phyloP scores from a whole-genome alignment of 2,329 filamentous ascomycete species.

The Verticillium tricorpus region DNA sequence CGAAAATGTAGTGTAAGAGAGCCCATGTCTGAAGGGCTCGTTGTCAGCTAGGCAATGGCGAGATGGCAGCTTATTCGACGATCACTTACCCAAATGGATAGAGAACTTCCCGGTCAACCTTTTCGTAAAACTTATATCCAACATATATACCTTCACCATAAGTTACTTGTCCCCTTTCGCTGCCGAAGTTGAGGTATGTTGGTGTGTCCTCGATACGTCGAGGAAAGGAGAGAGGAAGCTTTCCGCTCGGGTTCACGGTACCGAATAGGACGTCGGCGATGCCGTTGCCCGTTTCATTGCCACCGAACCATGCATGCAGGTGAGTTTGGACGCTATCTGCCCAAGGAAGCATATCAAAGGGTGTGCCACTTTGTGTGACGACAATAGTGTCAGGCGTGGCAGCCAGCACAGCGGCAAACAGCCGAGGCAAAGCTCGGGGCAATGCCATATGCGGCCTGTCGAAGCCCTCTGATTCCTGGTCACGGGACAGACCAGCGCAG shows the following conservation, averaged over 20 bases:
- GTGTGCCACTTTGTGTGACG: not conserved
- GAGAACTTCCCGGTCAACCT: not conserved
- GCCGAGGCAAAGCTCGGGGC: not conserved
- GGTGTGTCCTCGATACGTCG: conserved; percentile 3
- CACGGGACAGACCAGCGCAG: conserved; percentile 49
- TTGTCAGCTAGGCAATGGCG: not conserved
- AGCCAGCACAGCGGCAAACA: not conserved
- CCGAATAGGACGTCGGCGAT: conserved; percentile 7
- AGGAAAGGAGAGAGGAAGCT: conserved; percentile 8
- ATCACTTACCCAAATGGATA: conserved; percentile 3
- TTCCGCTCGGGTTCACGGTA: conserved; percentile 8
- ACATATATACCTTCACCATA: conserved; percentile 6
- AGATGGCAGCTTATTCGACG: not conserved
- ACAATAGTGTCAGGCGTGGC: not conserved
- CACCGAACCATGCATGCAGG: conserved; percentile 7
- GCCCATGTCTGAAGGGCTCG: conserved; percentile 32
- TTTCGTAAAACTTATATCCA: conserved; percentile 5
- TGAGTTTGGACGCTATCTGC: conserved; percentile 1
- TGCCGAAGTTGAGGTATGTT: conserved; percentile 3
- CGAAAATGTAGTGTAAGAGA: conserved; percentile 51
- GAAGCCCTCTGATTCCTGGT: not conserved
- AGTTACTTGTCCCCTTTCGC: conserved; percentile 1
- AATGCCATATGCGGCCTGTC: not conserved
- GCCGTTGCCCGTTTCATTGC: conserved; percentile 7
- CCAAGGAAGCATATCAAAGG: conserved; percentile 1